phyloP scores from a whole-genome alignment of 148 eudicot genomes.

The Vaccinium darrowii region DNA sequence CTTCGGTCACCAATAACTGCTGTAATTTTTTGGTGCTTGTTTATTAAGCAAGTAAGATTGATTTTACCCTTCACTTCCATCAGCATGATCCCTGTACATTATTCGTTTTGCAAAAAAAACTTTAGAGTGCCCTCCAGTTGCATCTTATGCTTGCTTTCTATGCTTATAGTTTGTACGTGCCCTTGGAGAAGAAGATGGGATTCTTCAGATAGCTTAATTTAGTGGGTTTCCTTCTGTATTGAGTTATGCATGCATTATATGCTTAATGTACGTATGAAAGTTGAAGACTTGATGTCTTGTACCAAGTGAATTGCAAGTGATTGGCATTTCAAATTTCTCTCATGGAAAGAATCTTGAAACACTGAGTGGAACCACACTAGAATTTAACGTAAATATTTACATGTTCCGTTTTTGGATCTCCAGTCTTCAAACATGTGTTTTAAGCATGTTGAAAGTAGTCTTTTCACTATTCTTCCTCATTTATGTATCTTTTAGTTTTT shows the following conservation, averaged over 20 bases:
- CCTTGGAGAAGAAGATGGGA: not conserved
- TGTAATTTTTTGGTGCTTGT: not conserved
- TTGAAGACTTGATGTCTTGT: not conserved
- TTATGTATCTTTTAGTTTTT: not conserved
- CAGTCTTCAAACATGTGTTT: not conserved
- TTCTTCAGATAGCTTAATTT: constrained; percentile 1
- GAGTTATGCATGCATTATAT: too few relatives aligned
- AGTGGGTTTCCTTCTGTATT: not conserved
- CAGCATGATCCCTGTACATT: not conserved
- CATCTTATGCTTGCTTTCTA: not conserved
- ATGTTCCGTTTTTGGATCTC: not conserved
- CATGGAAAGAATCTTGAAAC: constrained; percentile 6
- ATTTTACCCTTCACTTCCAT: not conserved
- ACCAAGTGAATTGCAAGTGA: not conserved
- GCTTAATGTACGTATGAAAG: not conserved
- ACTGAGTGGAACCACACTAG: not conserved
- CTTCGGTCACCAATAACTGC: not conserved
- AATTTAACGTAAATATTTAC: not conserved
- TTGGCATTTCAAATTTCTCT: not conserved
- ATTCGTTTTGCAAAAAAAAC: not conserved
- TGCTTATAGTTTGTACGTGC: not conserved
- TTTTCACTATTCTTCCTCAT: not conserved
- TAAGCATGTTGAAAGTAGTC: not conserved
- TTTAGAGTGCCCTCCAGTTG: not conserved
- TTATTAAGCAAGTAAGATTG: not conserved